phyloP scores from a whole-genome alignment of 2,329 filamentous ascomycete genomes.

The Sarocladium kiliense region DNA sequence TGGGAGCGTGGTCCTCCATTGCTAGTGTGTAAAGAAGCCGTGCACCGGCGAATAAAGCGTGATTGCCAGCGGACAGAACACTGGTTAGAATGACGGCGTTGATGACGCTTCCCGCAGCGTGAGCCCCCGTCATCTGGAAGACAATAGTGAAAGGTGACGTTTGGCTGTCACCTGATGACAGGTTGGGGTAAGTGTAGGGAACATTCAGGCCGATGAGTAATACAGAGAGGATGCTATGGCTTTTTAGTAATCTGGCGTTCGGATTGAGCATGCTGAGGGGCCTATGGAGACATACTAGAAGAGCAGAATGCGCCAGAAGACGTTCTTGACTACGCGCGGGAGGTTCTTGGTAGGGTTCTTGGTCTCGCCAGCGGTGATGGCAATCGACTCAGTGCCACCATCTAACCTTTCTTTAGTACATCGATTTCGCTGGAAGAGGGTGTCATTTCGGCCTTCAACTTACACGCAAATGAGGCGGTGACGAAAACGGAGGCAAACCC shows the following conservation, averaged over 20 bases:
- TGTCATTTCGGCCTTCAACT: slow-evolving; percentile 19
- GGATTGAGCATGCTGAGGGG: background rate
- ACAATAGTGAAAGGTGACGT: slow-evolving; percentile 49
- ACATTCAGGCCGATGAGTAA: slow-evolving; percentile 28
- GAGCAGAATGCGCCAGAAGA: slow-evolving; percentile 57
- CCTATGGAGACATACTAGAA: slow-evolving; percentile 28
- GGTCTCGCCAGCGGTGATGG: slow-evolving; percentile 62
- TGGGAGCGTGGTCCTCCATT: slow-evolving; percentile 46
- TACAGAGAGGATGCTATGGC: slow-evolving; percentile 34
- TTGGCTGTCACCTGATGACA: slow-evolving; percentile 14
- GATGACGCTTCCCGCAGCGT: slow-evolving; percentile 46
- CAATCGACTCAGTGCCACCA: slow-evolving; percentile 56
- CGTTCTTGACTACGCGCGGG: slow-evolving; percentile 59
- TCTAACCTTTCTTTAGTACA: slow-evolving; percentile 4
- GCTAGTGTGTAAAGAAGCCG: slow-evolving; percentile 31
- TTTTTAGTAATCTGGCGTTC: background rate
- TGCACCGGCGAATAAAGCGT: slow-evolving; percentile 29
- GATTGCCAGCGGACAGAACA: slow-evolving; percentile 31
- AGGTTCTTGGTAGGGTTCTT: slow-evolving; percentile 56
- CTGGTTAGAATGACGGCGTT: slow-evolving; percentile 40
- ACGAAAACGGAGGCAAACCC: slow-evolving; percentile 52
- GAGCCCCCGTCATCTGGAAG: slow-evolving; percentile 51
- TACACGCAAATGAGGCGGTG: slow-evolving; percentile 49
- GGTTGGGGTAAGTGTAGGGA: slow-evolving; percentile 8
- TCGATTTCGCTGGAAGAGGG: background rate